phyloP scores from a whole-genome alignment of 1,139 yeast genomes.

The Suhomyces bribrorum region DNA sequence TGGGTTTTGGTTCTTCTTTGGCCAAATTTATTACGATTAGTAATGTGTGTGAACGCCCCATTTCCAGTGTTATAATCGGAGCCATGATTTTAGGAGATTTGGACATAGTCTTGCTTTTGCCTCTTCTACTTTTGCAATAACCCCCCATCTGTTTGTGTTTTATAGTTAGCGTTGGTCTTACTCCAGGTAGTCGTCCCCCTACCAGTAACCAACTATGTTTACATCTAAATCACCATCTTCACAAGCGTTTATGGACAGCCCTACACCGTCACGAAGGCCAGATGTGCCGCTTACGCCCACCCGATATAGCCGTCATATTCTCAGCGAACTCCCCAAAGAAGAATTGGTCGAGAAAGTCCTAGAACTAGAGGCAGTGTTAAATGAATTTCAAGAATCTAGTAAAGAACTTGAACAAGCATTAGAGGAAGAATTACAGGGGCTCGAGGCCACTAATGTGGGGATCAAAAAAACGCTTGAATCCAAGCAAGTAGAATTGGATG shows the following conservation, averaged over 20 bases:
- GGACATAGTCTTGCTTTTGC: too few relatives aligned
- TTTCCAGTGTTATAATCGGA: too few relatives aligned
- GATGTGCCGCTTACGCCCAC: conserved; percentile 15
- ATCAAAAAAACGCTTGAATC: conserved; percentile 20
- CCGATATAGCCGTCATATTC: conserved; percentile 16
- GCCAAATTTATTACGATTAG: too few relatives aligned
- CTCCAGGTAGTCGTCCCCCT: conserved; percentile 1
- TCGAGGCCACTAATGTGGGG: conserved; percentile 30
- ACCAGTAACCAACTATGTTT: not conserved
- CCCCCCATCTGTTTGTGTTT: too few relatives aligned
- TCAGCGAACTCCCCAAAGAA: conserved; percentile 24
- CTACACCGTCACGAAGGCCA: conserved; percentile 10
- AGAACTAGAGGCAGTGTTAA: conserved; percentile 39
- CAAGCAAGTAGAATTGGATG: conserved; percentile 18
- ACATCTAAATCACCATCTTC: not conserved
- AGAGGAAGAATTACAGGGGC: conserved; percentile 42
- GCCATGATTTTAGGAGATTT: too few relatives aligned
- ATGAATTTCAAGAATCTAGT: conserved; percentile 46
- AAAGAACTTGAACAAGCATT: conserved; percentile 46
- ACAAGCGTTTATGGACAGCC: conserved; percentile 14
- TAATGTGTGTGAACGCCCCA: too few relatives aligned
- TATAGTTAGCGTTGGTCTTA: too few relatives aligned
- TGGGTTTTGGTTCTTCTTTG: too few relatives aligned
- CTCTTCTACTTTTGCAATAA: too few relatives aligned
- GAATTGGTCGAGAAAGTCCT: conserved; percentile 32